A percentile compares a stretch with the other conserved stretches of the same genome.
Conservation (phyloP, 2,329 filamentous ascomycete genomes). For the Fusarium multiceps region DNA sequence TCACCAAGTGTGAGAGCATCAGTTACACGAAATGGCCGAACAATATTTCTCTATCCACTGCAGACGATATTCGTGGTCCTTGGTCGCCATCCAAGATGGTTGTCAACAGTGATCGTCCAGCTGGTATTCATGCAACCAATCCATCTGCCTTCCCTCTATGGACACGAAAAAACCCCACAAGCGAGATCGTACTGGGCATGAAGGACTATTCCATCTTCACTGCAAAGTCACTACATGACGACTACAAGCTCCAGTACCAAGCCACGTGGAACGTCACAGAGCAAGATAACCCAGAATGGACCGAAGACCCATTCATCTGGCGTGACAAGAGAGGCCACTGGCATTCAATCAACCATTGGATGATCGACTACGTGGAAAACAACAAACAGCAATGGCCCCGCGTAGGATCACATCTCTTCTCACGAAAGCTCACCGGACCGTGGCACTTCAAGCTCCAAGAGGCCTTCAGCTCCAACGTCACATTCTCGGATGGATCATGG, state of each 20-base stretch:
- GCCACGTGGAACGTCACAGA: slow-evolving; percentile 31
- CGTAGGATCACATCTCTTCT: slow-evolving; percentile 48
- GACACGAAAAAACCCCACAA: slow-evolving; percentile 2
- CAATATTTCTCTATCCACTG: slow-evolving; percentile 44
- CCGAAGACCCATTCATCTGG: slow-evolving; percentile 51
- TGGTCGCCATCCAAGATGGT: slow-evolving; percentile 28
- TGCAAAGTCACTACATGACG: not conserved
- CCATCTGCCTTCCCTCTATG: slow-evolving; percentile 55
- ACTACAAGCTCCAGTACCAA: slow-evolving; percentile 21
- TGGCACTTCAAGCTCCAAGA: slow-evolving; percentile 47
- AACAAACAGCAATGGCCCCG: slow-evolving; percentile 45
- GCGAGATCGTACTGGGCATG: slow-evolving; percentile 17
- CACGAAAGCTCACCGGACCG: slow-evolving; percentile 43
- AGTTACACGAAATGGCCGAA: slow-evolving; percentile 31
- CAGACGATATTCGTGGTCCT: slow-evolving; percentile 32
- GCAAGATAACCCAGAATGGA: slow-evolving; percentile 25
- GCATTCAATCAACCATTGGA: slow-evolving; percentile 49
- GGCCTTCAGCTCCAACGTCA: slow-evolving; percentile 47
- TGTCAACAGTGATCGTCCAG: slow-evolving; percentile 22
- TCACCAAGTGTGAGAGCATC: slow-evolving; percentile 22
- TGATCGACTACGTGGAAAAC: slow-evolving; percentile 44
- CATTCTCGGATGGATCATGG: slow-evolving; percentile 53
- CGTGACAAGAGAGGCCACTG: slow-evolving; percentile 49
- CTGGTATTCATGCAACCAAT: slow-evolving; percentile 50
- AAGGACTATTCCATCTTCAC: slow-evolving; percentile 30